Evolutionary conservation across 2,329 filamentous ascomycete genomes (phyloP).

Genomic region (Xylariales sp.): DNA sequence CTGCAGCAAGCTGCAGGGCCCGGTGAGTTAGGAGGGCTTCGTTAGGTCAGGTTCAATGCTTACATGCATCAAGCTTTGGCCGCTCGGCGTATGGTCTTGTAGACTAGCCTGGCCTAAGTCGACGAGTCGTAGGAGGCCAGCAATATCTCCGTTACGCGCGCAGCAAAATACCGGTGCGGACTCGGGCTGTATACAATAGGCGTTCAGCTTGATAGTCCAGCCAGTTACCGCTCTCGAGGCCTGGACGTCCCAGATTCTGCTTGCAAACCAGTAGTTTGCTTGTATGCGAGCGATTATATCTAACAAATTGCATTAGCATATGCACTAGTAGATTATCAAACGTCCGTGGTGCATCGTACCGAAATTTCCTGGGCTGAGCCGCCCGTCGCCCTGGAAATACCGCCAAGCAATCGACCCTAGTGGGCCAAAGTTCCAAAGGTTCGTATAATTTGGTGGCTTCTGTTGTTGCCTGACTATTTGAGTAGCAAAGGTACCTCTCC

Average conservation of each 20-base stretch:
- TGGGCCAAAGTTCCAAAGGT: slow-evolving; percentile 9
- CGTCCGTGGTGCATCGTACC: not conserved
- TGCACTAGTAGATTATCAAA: not conserved
- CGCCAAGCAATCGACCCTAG: slow-evolving; percentile 17
- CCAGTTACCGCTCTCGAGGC: slow-evolving; percentile 9
- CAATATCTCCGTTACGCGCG: slow-evolving; percentile 13
- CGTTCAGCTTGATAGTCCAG: slow-evolving; percentile 15
- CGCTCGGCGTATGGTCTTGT: slow-evolving; percentile 17
- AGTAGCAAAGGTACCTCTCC: too few relatives aligned
- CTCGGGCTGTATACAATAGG: slow-evolving; percentile 2
- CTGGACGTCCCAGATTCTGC: slow-evolving; percentile 16
- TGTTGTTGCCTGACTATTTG: not conserved
- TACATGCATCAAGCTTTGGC: slow-evolving; percentile 18
- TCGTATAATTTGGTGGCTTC: not conserved
- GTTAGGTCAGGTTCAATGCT: not conserved
- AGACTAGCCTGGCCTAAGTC: slow-evolving; percentile 8
- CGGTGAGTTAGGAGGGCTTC: not conserved
- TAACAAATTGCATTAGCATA: not conserved
- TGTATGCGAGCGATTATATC: not conserved
- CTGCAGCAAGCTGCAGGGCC: slow-evolving; percentile 1
- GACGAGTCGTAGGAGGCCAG: not conserved
- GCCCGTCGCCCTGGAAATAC: not conserved
- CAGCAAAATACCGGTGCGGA: not conserved
- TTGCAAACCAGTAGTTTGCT: slow-evolving; percentile 21
- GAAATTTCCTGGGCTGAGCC: not conserved